Conservation (phyloP, 208 protist genomes). For the Crithidia brevicula region DNA sequence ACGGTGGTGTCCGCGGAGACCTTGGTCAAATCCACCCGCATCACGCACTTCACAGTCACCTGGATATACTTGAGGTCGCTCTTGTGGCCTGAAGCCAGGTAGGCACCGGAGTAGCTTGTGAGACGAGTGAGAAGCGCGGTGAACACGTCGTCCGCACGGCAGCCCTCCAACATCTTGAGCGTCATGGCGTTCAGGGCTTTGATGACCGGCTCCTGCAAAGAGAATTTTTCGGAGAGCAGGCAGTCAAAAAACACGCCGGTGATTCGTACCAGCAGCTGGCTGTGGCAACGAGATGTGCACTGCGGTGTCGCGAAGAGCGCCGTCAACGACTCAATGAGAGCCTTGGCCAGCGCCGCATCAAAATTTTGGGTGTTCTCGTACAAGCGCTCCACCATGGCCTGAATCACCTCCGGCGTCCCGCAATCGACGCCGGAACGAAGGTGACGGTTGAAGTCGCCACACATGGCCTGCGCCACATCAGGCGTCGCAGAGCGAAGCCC, state of each 20-base stretch:
- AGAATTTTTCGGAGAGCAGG: conserved; percentile 84
- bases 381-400: conserved; percentile 80
- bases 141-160: conserved; percentile 78
- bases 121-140: conserved; percentile 80
- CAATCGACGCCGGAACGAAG: conserved; percentile 67
- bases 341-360: conserved; percentile 56
- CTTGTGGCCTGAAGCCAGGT: conserved; percentile 66
- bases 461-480: conserved; percentile 61
- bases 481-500: conserved; percentile 70
- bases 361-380: conserved; percentile 71
- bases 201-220: conserved; percentile 64
- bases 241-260: conserved; percentile 86
- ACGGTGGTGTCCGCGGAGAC: conserved; percentile 79
- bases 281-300: conserved; percentile 66
- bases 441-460: conserved; percentile 68
- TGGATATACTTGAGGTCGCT: conserved; percentile 90
- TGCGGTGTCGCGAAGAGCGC: conserved; percentile 59
- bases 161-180: conserved; percentile 73
- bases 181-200: conserved; percentile 87
- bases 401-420: conserved; percentile 78
- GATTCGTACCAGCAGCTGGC: conserved; percentile 68
- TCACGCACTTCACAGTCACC: conserved; percentile 90
- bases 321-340: conserved; percentile 69
- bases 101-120: conserved; percentile 81
- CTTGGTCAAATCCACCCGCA: conserved; percentile 62